Conservation (phyloP, 1,139 yeast genomes). For the Hemisphaericaspora lyxosophila region DNA sequence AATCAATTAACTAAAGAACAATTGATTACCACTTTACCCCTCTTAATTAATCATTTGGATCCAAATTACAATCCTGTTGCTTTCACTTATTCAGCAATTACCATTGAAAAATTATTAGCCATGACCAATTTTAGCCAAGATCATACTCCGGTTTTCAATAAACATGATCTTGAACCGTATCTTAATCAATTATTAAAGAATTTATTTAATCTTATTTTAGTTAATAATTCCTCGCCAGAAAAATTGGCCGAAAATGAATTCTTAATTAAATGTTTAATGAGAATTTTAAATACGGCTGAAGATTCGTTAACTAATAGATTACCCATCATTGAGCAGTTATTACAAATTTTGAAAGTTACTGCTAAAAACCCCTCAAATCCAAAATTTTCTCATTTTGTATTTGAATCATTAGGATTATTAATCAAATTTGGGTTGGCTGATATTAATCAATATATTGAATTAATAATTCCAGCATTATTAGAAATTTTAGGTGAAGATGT, state of each 20-base stretch:
- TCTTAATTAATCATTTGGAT: conserved; percentile 67
- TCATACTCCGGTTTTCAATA: conserved; percentile 60
- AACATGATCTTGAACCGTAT: conserved; percentile 59
- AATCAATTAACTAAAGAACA: conserved; percentile 90
- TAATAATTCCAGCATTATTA: conserved; percentile 67
- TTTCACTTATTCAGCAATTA: conserved; percentile 89
- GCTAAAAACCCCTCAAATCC: conserved; percentile 95
- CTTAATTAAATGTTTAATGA: conserved; percentile 83
- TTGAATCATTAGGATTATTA: conserved; percentile 82
- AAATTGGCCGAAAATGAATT: conserved; percentile 94
- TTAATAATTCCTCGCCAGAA: conserved; percentile 69
- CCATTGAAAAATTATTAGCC: conserved; percentile 83
- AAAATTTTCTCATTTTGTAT: conserved; percentile 82
- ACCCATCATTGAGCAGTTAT: conserved; percentile 61
- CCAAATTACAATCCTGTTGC: conserved; percentile 67
- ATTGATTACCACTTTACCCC: conserved; percentile 74
- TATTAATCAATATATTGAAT: conserved; percentile 48
- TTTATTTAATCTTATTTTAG: conserved; percentile 64
- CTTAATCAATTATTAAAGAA: conserved; percentile 56
- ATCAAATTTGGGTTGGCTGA: conserved; percentile 50
- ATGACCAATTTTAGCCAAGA: conserved; percentile 59
- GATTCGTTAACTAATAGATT: conserved; percentile 49
- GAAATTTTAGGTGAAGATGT: conserved; percentile 76
- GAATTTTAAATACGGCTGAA: conserved; percentile 75
- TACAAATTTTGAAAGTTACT: conserved; percentile 67